Conservation (phyloP, 1,284 basidiomycete species). For the Papiliotrema fonsecae region DNA sequence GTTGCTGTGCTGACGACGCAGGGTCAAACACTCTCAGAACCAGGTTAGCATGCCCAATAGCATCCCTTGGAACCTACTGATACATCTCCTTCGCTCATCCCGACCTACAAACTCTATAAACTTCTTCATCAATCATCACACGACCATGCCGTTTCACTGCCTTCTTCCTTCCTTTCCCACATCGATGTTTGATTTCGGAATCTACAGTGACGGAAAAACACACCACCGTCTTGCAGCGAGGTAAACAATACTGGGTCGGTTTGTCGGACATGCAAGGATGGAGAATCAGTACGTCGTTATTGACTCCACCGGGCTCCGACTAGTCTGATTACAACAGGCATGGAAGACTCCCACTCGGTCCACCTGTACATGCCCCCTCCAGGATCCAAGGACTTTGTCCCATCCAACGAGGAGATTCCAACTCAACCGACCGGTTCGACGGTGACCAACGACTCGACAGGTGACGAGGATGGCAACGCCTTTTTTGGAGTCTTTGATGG, state of each 20-base stretch:
- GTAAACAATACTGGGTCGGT: constrained; percentile 69
- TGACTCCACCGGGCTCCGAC: background rate
- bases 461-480: constrained; percentile 54
- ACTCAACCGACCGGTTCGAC: constrained; percentile 46
- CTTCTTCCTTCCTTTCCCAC: background rate
- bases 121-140: constrained; percentile 7
- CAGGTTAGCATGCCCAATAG: constrained; percentile 29
- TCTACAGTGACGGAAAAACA: constrained; percentile 67
- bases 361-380: constrained; percentile 54
- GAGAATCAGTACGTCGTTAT: constrained; percentile 76
- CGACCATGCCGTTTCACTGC: too few relatives aligned
- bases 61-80: too few relatives aligned
- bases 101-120: background rate
- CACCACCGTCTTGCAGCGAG: constrained; percentile 69
- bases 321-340: constrained; percentile 51
- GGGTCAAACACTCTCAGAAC: constrained; percentile 49
- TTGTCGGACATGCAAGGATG: constrained; percentile 99
- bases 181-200: constrained; percentile 2
- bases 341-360: constrained; percentile 97
- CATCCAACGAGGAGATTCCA: constrained; percentile 49
- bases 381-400: constrained; percentile 7
- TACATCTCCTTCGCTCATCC: constrained; percentile 6
- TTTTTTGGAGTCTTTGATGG: constrained; percentile 99
- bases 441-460: constrained; percentile 45
- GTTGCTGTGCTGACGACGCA: constrained; percentile 9